Percentiles rank a stretch among this genome's conserved stretches.
Evolutionary conservation across 345 rosid species (phyloP).

Genomic region (Eucalyptus sp.): DNA sequence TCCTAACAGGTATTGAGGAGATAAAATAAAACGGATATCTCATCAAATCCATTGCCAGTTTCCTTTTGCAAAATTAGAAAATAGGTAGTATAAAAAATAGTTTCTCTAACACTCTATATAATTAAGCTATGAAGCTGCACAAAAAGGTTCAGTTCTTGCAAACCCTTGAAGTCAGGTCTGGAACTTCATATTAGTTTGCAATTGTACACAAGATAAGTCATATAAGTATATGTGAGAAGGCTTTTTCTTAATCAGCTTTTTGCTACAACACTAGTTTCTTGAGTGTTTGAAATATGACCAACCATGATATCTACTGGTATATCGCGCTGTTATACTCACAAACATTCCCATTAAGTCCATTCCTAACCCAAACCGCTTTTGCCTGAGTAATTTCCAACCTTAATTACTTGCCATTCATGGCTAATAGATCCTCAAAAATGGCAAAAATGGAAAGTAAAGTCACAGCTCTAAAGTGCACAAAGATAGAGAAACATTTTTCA

Average conservation of each 20-base stretch:
- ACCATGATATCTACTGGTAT: neutral
- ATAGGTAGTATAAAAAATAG: neutral
- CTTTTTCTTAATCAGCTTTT: neutral
- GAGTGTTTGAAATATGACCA: neutral
- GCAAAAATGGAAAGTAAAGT: neutral
- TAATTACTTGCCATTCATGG: neutral
- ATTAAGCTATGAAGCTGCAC: neutral
- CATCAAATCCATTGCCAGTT: neutral
- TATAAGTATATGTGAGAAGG: neutral
- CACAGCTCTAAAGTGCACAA: neutral
- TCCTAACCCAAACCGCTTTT: neutral
- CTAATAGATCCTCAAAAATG: neutral
- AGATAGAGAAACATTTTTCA: neutral
- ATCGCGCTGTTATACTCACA: neutral
- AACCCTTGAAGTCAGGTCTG: neutral
- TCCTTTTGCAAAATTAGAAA: neutral
- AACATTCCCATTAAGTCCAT: neutral
- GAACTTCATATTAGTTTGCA: neutral
- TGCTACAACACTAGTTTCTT: neutral
- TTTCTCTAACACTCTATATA: neutral
- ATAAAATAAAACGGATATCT: neutral
- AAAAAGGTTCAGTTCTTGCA: neutral
- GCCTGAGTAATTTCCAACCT: neutral
- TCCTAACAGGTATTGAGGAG: neutral
- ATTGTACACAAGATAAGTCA: neutral